Percentiles rank a stretch among this genome's conserved stretches.
Conservation (phyloP, 2,329 filamentous ascomycete species). For the Colletotrichum cuscutae region DNA sequence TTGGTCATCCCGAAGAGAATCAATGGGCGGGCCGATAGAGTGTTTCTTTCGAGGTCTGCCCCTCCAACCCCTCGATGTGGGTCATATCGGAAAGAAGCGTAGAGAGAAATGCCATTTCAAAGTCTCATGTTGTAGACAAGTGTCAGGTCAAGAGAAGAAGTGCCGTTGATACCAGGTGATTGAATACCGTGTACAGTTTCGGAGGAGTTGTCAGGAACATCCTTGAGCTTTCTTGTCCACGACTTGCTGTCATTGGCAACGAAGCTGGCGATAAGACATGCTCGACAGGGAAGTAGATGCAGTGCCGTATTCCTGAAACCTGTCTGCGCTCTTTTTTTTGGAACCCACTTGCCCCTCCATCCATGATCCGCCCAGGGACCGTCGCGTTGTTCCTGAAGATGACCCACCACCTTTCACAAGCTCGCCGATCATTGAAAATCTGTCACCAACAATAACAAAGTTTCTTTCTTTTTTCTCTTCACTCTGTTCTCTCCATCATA, state of each 20-base stretch:
- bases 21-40: background rate
- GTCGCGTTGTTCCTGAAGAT: conserved; percentile 23
- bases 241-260: background rate
- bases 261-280: background rate
- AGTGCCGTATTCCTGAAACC: conserved; percentile 27
- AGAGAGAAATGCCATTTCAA: background rate
- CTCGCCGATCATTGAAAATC: conserved; percentile 33
- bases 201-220: background rate
- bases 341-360: conserved; percentile 30
- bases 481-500: background rate
- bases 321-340: conserved; percentile 34
- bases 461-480: background rate
- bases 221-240: background rate
- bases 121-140: background rate
- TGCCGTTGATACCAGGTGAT: background rate
- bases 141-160: background rate
- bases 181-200: background rate
- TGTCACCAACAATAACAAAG: conserved; percentile 4
- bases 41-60: conserved; percentile 6
- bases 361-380: conserved; percentile 24
- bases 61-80: conserved; percentile 1
- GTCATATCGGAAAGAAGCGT: background rate
- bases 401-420: conserved; percentile 25
- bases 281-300: background rate
- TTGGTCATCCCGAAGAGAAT: background rate